A percentile compares a stretch with the other conserved stretches of the same genome.
Conservation (phyloP, 1,284 basidiomycete species). For the Fomitiporia mediterranea region DNA sequence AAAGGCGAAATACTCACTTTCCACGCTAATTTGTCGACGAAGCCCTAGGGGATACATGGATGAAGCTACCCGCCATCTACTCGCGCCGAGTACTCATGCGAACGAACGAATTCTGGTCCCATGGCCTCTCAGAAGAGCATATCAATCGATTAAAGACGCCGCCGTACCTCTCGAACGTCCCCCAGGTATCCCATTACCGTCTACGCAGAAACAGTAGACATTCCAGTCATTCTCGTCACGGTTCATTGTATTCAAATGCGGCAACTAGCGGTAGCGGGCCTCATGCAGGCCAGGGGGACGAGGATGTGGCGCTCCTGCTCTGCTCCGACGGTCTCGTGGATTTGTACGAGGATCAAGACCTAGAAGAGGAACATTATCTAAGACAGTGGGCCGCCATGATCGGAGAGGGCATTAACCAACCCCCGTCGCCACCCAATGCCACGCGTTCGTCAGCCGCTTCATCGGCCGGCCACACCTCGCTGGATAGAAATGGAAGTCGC, state of each 20-base stretch:
- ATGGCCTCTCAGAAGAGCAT: conserved; percentile 35
- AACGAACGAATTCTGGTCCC: conserved; percentile 42
- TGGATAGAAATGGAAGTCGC: conserved; percentile 15
- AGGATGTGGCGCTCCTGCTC: conserved; percentile 38
- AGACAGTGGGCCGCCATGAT: conserved; percentile 19
- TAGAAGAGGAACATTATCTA: conserved; percentile 25
- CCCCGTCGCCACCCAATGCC: conserved; percentile 18
- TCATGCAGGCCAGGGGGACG: conserved; percentile 10
- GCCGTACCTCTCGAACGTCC: conserved; percentile 51
- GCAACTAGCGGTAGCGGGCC: conserved; percentile 10
- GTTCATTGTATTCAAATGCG: conserved; percentile 18
- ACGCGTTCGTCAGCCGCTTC: neutral
- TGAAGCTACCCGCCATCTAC: conserved; percentile 57
- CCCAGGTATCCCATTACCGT: conserved; percentile 45
- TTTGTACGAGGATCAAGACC: conserved; percentile 39
- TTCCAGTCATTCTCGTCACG: neutral
- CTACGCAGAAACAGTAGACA: conserved; percentile 6
- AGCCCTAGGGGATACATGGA: conserved; percentile 61
- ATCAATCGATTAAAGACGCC: conserved; percentile 48
- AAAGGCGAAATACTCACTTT: conserved; percentile 8
- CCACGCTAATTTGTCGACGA: neutral
- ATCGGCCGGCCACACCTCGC: neutral
- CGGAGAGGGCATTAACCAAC: conserved; percentile 12
- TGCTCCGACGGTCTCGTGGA: conserved; percentile 58
- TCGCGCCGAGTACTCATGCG: conserved; percentile 49